Evolutionary conservation across 164 flowering plant species (phyloP).

Genomic region (Piper longum): DNA sequence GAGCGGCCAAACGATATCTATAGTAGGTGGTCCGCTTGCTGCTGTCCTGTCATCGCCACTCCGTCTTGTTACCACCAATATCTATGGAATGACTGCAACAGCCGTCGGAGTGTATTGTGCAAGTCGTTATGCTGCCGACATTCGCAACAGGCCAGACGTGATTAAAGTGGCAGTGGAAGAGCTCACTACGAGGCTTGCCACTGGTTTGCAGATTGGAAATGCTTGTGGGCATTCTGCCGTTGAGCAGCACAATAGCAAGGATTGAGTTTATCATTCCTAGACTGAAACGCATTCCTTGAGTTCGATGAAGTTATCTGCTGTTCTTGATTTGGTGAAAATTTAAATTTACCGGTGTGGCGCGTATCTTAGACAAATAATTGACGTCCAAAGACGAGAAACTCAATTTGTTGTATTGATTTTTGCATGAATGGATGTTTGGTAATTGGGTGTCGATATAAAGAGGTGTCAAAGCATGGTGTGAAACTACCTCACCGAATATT

Average conservation of each 20-base stretch:
- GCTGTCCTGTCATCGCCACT: constrained; percentile 21
- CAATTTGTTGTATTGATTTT: no score
- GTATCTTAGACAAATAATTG: no score
- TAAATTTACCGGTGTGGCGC: no score
- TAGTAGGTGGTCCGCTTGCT: constrained; percentile 23
- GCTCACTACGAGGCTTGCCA: constrained; percentile 15
- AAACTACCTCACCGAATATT: no score
- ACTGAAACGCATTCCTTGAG: no score
- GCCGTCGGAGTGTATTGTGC: constrained; percentile 21
- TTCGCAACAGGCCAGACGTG: constrained; percentile 24
- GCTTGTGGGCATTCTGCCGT: background rate
- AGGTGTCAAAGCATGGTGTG: no score
- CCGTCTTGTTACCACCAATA: constrained; percentile 15
- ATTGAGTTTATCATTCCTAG: no score
- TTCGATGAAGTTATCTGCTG: no score
- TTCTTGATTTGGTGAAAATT: no score
- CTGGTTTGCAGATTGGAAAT: constrained; percentile 10
- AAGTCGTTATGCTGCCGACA: constrained; percentile 26
- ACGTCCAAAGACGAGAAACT: no score
- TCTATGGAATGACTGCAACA: constrained; percentile 19
- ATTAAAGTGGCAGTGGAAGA: constrained; percentile 26
- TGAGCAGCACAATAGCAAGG: background rate
- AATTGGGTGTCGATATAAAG: no score
- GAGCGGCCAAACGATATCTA: constrained; percentile 29
- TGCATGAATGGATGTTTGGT: no score